Evolutionary conservation across 2,329 filamentous ascomycete species (phyloP).

Genomic region (Mycosphaerella arachidis): DNA sequence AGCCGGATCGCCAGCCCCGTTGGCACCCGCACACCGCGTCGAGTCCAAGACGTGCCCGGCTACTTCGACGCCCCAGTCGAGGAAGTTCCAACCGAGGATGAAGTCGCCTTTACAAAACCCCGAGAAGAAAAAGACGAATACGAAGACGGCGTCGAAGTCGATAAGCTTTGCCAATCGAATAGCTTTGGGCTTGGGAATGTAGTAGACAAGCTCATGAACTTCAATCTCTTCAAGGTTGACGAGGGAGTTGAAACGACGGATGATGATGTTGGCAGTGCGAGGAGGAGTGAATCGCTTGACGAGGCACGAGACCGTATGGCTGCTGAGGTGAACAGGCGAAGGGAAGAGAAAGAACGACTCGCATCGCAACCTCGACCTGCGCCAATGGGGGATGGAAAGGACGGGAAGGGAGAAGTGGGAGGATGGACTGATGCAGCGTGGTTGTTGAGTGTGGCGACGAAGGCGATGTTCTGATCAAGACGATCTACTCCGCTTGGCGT

Average conservation of each 20-base stretch:
- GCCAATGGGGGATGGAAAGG: constrained; percentile 34
- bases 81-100: constrained; percentile 16
- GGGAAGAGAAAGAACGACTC: constrained; percentile 33
- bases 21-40: constrained; percentile 35
- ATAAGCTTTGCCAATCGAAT: constrained; percentile 46
- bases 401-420: constrained; percentile 37
- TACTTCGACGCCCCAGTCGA: constrained; percentile 30
- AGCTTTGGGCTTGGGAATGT: constrained; percentile 54
- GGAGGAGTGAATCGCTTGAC: constrained; percentile 28
- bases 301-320: constrained; percentile 29
- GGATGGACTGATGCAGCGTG: constrained; percentile 58
- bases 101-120: constrained; percentile 50
- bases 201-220: constrained; percentile 56
- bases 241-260: constrained; percentile 43
- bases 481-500: too few species aligned
- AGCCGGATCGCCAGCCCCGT: constrained; percentile 38
- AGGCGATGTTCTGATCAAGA: constrained; percentile 33
- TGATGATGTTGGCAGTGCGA: constrained; percentile 24
- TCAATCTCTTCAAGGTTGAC: constrained; percentile 53
- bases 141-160: constrained; percentile 45
- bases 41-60: constrained; percentile 12
- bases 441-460: constrained; percentile 52
- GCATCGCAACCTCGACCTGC: constrained; percentile 26
- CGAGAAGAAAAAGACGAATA: constrained; percentile 32
- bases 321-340: constrained; percentile 31